phyloP scores from a whole-genome alignment of 2,329 filamentous ascomycete species.

The Fusarium sp. region DNA sequence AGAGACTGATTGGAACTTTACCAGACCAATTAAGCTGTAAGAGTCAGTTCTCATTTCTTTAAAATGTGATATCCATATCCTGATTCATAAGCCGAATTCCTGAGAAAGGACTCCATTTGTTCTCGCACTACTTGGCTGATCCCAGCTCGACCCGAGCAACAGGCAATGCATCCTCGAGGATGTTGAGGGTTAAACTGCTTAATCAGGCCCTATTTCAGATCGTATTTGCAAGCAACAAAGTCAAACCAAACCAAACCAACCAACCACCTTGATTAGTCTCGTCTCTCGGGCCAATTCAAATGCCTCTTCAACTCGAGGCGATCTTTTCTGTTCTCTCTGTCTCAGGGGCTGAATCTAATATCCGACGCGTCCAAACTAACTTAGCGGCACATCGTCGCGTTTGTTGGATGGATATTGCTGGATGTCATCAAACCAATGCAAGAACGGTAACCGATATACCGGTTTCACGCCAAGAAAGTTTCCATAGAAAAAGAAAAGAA shows the following conservation, averaged over 20 bases:
- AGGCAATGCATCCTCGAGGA: constrained; percentile 2
- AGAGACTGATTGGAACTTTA: background rate
- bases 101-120: background rate
- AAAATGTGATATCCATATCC: background rate
- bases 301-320: constrained; percentile 18
- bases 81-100: constrained; percentile 3
- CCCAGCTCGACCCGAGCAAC: background rate
- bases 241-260: background rate
- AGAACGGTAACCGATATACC: constrained; percentile 5
- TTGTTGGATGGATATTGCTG: background rate
- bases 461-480: constrained; percentile 13
- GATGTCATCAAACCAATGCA: constrained; percentile 8
- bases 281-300: constrained; percentile 9
- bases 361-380: constrained; percentile 8
- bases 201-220: constrained; percentile 11
- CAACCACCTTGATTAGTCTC: constrained; percentile 22
- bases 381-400: constrained; percentile 15
- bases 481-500: background rate
- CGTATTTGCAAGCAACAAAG: constrained; percentile 8
- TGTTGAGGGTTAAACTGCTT: background rate
- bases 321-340: constrained; percentile 19
- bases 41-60: constrained; percentile 14
- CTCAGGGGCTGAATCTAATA: constrained; percentile 28
- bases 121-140: background rate
- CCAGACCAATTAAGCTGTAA: background rate